These are phyloP conservation scores for Tremella mesenterica DNA, from an alignment of 768 basidiomycete species.

Conservation along the genomic window DNA sequence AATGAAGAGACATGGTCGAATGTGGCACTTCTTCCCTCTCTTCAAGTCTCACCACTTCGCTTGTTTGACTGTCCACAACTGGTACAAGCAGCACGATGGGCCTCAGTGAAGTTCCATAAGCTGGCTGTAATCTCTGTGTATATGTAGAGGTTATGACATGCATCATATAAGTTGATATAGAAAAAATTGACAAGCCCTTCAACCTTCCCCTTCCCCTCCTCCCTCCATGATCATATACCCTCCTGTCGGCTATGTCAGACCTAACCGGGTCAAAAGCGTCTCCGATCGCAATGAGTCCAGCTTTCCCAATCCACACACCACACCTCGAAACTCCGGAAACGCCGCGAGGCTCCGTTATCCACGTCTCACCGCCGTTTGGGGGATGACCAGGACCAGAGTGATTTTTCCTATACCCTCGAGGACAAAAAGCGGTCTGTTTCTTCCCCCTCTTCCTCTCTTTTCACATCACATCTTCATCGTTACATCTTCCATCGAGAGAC, in stretches of 20 bases:
- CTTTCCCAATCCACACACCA: neutral
- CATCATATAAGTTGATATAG: too few species aligned
- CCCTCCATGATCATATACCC: neutral
- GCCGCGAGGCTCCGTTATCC: neutral
- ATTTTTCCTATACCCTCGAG: too few species aligned
- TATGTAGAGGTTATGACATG: too few species aligned
- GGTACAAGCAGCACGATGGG: too few species aligned
- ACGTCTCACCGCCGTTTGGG: neutral
- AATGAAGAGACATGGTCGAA: too few species aligned
- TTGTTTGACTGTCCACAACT: too few species aligned
- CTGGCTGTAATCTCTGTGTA: too few species aligned
- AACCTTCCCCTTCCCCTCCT: too few species aligned
- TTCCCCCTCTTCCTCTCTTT: neutral
- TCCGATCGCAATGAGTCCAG: neutral
- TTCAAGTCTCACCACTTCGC: too few species aligned
- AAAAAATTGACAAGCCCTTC: too few species aligned
- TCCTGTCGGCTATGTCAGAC: neutral
- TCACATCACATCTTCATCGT: neutral
- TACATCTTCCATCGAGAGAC: neutral
- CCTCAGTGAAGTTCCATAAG: too few species aligned
- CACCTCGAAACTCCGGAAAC: neutral
- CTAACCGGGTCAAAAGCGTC: neutral
- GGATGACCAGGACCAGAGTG: neutral
- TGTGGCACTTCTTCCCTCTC: too few species aligned
- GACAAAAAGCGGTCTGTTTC: neutral